phyloP scores from a whole-genome alignment of 2,329 filamentous ascomycete genomes.

The Chalara sp. region DNA sequence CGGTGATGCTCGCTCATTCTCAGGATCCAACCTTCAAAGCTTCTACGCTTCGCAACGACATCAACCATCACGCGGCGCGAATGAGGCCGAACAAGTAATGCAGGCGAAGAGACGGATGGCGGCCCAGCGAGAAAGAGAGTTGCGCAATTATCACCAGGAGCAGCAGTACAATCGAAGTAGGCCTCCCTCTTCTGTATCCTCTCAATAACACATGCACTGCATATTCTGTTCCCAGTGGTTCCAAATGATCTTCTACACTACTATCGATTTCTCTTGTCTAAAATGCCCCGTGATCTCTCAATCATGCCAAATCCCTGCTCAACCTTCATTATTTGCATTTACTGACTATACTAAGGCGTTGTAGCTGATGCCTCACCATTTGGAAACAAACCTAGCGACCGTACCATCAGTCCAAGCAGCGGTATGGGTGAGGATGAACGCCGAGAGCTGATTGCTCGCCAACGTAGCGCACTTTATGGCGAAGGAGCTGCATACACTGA shows the following conservation, averaged over 20 bases:
- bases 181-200: conserved; percentile 65
- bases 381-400: conserved; percentile 71
- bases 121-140: conserved; percentile 95
- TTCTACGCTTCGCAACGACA: conserved; percentile 94
- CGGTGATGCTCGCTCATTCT: conserved; percentile 65
- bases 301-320: neutral
- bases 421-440: conserved; percentile 91
- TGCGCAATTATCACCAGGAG: conserved; percentile 99
- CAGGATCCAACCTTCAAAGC: conserved; percentile 76
- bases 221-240: conserved; percentile 27
- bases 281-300: conserved; percentile 31
- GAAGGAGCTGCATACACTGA: conserved; percentile 65
- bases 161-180: conserved; percentile 99
- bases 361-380: conserved; percentile 58
- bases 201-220: conserved; percentile 42
- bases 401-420: conserved; percentile 73
- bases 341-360: conserved; percentile 43
- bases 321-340: conserved; percentile 8
- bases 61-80: conserved; percentile 73
- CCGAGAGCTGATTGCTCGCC: conserved; percentile 89
- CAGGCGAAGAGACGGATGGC: conserved; percentile 99
- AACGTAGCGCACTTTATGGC: conserved; percentile 90
- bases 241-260: conserved; percentile 14
- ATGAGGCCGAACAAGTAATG: conserved; percentile 96
- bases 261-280: conserved; percentile 26